A percentile compares a stretch with the other conserved stretches of the same genome.
phyloP scores from a whole-genome alignment of 228 moss, liverwort and hornwort species.

The Sphagnum fallax region DNA sequence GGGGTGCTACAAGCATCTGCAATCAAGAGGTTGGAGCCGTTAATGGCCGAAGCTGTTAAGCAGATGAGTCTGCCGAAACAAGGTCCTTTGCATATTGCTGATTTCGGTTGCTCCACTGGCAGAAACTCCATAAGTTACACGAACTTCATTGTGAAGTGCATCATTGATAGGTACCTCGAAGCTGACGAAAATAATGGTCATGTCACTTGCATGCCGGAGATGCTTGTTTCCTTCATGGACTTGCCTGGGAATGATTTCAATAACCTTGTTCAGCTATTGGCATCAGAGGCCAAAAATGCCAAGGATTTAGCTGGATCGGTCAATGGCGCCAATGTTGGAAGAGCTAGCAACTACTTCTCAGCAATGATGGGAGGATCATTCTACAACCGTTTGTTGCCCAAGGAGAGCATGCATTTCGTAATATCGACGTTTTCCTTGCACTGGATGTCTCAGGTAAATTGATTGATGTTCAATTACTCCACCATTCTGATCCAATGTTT shows the following conservation, averaged over 20 bases:
- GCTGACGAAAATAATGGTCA: not conserved
- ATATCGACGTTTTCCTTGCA: slow-evolving; percentile 33
- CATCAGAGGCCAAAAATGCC: too few relatives aligned
- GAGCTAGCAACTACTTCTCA: slow-evolving; percentile 15
- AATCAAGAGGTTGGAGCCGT: slow-evolving; percentile 9
- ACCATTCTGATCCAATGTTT: too few relatives aligned
- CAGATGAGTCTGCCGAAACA: slow-evolving; percentile 13
- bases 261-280: slow-evolving; percentile 27
- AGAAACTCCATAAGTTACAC: slow-evolving; percentile 28
- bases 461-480: too few relatives aligned
- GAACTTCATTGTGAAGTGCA: slow-evolving; percentile 13
- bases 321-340: too few relatives aligned
- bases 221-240: slow-evolving; percentile 37
- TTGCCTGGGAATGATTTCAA: slow-evolving; percentile 45
- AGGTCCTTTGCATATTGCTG: slow-evolving; percentile 18
- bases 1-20: slow-evolving; percentile 30
- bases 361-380: slow-evolving; percentile 36
- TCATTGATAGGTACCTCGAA: slow-evolving; percentile 11
- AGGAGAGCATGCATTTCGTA: slow-evolving; percentile 30
- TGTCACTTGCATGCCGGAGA: slow-evolving; percentile 21
- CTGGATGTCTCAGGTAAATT: slow-evolving; percentile 37
- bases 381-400: slow-evolving; percentile 29
- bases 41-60: slow-evolving; percentile 16
- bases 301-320: too few relatives aligned
- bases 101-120: slow-evolving; percentile 40